Base-by-base conservation (phyloP, 805 yeast species). In the Ogataea henricii region DNA sequence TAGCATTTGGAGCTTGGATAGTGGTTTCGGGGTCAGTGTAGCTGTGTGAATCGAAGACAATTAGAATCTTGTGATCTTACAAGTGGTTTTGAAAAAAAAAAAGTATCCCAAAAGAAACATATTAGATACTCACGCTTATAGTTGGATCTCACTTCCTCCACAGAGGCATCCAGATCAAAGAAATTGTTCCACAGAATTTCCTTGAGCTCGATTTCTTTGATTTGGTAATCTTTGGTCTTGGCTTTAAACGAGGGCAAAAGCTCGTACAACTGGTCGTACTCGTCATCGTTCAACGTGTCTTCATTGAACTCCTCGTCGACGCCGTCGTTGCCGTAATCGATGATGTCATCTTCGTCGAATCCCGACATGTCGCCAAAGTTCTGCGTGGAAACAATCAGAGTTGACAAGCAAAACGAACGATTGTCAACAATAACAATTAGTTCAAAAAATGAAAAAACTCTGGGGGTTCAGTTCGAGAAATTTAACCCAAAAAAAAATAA, bases 101-200 rank as follows among this genome's bases (percentile, higher is more conserved):
- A 27, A n/a, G n/a, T n/a, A 23, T 22, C 25, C 25, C 25, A 8
- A 30, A 5, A 14, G n/a, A 30, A n/a, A 27, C 4, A 23, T 4
- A 10, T 4, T 27, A 13, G 10, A 49, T 56, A 64, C 68, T 54
- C 59, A 54, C 62, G 56, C 50, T 62, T 62, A 49, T 48, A 65
- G 41, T 57, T 49, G n/a, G 48, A 55, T 48, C 72, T 73, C 40
- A 78, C 61, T 48, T 81, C 83, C 26, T 66, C 70, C 6, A 82
- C 54, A 0, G 88, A 63, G 10, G 74, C 74, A 3, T 76, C 79
- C 4, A 81, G 57, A 36, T 78, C 82, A 58, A 77, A 77, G 59
- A 82, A 82, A 55, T 81, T 79, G 53, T 70, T 71, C 76, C 83
- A 84, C 9, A 86, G 68, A 0, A 80, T 68, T 53, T 81, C 85